Evolutionary conservation across 805 yeast genomes (phyloP).

Genomic region (Kazachstania taianensis): DNA sequence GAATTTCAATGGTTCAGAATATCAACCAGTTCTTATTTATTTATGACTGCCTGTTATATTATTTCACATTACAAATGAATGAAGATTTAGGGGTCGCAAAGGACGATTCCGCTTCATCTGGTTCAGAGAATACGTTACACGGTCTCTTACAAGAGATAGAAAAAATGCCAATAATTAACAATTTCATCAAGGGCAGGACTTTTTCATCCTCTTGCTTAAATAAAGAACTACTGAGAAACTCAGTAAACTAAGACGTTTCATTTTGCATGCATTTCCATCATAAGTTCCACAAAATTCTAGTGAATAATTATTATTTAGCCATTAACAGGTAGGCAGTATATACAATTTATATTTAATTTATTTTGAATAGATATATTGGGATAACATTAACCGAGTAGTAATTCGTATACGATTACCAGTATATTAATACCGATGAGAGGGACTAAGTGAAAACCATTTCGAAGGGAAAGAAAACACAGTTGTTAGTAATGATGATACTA

Average conservation of each 20-base stretch:
- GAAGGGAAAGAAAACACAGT: too few relatives aligned
- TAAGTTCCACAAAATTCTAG: too few relatives aligned
- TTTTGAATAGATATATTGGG: too few relatives aligned
- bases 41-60: slow-evolving; percentile 45
- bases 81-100: slow-evolving; percentile 4
- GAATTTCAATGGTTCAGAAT: slow-evolving; percentile 79
- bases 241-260: too few relatives aligned
- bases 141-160: not conserved
- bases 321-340: not conserved
- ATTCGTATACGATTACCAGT: slow-evolving; percentile 57
- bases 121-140: not conserved
- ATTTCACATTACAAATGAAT: slow-evolving; percentile 15
- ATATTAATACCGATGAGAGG: slow-evolving; percentile 63
- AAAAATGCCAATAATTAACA: slow-evolving; percentile 1
- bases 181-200: slow-evolving; percentile 2
- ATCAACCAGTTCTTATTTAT: slow-evolving; percentile 65
- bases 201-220: too few relatives aligned
- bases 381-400: slow-evolving; percentile 45
- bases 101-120: not conserved
- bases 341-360: not conserved
- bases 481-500: too few relatives aligned
- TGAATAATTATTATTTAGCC: not conserved
- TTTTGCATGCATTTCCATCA: too few relatives aligned
- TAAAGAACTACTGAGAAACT: too few relatives aligned
- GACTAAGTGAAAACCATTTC: slow-evolving; percentile 34